Evolutionary conservation across 176 grass and related monocot species (phyloP).

Genomic region (Tuctoria greenei): DNA sequence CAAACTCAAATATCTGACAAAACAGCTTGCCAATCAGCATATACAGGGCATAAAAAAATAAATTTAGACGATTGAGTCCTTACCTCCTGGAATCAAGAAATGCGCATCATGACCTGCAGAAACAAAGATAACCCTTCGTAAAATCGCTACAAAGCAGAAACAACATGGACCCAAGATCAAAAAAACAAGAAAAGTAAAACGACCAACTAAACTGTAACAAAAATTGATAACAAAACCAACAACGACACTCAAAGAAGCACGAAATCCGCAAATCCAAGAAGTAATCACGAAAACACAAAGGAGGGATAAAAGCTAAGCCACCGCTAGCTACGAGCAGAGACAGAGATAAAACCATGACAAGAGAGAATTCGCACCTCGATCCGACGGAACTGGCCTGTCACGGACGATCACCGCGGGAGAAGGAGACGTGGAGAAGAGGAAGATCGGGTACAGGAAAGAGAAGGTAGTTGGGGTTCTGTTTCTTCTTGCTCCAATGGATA

Average conservation of each 20-base stretch:
- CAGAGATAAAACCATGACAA: neutral
- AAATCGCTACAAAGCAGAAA: neutral
- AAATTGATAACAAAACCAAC: neutral
- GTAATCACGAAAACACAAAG: neutral
- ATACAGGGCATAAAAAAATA: too few relatives aligned
- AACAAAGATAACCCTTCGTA: neutral
- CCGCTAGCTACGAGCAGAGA: neutral
- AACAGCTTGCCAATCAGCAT: too few relatives aligned
- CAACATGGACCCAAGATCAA: neutral
- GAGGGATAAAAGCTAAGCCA: neutral
- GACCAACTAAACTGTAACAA: neutral
- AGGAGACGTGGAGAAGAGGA: too few relatives aligned
- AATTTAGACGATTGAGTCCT: neutral
- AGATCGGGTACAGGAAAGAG: too few relatives aligned
- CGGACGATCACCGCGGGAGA: too few relatives aligned
- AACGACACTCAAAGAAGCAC: neutral
- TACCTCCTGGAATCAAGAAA: slow-evolving; percentile 30
- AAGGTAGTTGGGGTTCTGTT: too few relatives aligned
- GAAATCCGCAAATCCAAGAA: neutral
- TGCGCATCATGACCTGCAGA: slow-evolving; percentile 33
- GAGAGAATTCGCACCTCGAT: slow-evolving; percentile 21
- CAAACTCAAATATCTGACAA: too few relatives aligned
- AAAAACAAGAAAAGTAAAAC: neutral
- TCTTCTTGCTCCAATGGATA: too few relatives aligned
- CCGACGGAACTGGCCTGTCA: neutral